Conservation (phyloP, 352 stramenopile genomes). For the Plasmopara muralis region DNA sequence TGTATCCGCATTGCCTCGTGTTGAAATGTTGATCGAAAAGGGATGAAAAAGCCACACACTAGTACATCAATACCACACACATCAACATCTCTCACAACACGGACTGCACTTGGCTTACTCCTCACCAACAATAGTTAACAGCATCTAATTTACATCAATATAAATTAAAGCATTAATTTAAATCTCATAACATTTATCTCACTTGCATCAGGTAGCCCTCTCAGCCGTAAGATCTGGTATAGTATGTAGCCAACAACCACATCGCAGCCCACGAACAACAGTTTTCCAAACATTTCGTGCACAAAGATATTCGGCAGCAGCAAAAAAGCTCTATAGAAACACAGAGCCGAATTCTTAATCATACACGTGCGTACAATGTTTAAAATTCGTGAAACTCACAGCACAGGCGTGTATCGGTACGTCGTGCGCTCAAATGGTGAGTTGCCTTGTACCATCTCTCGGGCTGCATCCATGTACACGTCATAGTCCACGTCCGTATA, state of each 20-base stretch:
- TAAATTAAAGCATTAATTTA: constrained; percentile 1
- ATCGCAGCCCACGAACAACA: constrained; percentile 95
- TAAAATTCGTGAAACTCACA: constrained; percentile 45
- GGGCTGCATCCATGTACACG: constrained; percentile 96
- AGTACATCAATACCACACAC: constrained; percentile 3
- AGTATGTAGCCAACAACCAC: constrained; percentile 88
- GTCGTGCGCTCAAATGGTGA: constrained; percentile 95
- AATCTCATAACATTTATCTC: constrained; percentile 5
- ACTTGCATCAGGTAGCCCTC: constrained; percentile 53
- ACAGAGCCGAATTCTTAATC: neutral
- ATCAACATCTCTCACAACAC: neutral
- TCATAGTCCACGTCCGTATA: constrained; percentile 99
- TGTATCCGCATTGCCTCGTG: constrained; percentile 95
- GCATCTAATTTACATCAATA: constrained; percentile 29
- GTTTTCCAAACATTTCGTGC: constrained; percentile 86
- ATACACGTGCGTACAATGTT: neutral
- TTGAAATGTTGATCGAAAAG: constrained; percentile 98
- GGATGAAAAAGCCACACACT: constrained; percentile 97
- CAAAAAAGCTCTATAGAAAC: constrained; percentile 44
- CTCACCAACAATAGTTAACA: constrained; percentile 53
- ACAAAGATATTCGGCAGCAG: constrained; percentile 71
- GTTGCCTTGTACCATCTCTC: constrained; percentile 77
- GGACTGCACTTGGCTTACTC: neutral
- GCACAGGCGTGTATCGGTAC: constrained; percentile 97
- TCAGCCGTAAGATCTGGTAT: constrained; percentile 72